phyloP scores from a whole-genome alignment of 2,329 filamentous ascomycete species.

The Xylariaceae sp. region DNA sequence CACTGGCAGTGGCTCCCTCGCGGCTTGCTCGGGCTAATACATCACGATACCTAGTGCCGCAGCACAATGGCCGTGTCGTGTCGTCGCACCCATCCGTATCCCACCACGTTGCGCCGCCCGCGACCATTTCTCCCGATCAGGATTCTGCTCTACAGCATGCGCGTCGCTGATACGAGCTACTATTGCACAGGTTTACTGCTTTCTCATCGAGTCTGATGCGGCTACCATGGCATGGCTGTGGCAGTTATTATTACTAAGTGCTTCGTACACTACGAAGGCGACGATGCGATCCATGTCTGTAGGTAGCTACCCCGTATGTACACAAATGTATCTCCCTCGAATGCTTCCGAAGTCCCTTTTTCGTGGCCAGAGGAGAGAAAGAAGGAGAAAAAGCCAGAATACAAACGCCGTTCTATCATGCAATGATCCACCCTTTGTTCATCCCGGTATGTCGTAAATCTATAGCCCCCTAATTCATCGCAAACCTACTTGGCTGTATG shows the following conservation, averaged over 20 bases:
- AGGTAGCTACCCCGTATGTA: not conserved
- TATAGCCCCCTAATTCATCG: not conserved
- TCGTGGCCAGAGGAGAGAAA: not conserved
- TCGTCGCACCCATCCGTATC: slow-evolving; percentile 5
- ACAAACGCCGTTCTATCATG: slow-evolving; percentile 22
- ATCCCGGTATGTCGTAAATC: slow-evolving; percentile 9
- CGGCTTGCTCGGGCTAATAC: too few relatives aligned
- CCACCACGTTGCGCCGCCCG: slow-evolving; percentile 2
- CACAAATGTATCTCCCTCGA: not conserved
- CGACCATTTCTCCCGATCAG: too few relatives aligned
- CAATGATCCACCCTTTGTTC: slow-evolving; percentile 4
- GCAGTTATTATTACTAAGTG: too few relatives aligned
- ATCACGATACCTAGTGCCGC: not conserved
- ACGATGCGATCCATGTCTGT: slow-evolving; percentile 7
- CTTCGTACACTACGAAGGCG: not conserved
- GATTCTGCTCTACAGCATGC: too few relatives aligned
- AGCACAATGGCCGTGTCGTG: not conserved
- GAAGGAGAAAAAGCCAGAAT: not conserved
- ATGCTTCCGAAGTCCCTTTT: not conserved
- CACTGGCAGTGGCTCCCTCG: too few relatives aligned
- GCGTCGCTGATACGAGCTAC: too few relatives aligned
- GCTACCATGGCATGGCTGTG: slow-evolving; percentile 6
- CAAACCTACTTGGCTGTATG: not conserved
- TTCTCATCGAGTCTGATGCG: not conserved
- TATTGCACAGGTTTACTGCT: too few relatives aligned